Percentiles rank a stretch among this genome's conserved stretches.
Conservation (phyloP, 1,139 yeast genomes). For the Kodamaea derodonti region DNA sequence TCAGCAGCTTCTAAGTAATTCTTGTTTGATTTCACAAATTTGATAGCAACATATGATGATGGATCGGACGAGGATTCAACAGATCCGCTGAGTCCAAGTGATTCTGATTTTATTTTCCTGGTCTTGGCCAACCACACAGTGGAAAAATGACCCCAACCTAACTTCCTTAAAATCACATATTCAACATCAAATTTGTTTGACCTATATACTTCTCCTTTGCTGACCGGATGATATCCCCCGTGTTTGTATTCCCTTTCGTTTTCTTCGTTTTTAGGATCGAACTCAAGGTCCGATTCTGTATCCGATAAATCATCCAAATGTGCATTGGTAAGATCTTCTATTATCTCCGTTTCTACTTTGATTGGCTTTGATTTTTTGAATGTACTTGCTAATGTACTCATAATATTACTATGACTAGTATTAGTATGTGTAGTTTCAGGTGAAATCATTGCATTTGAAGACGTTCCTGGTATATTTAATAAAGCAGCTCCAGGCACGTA, state of each 20-base stretch:
- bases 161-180: slow-evolving; percentile 68
- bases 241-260: slow-evolving; percentile 64
- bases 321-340: background rate
- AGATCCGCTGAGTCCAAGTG: background rate
- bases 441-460: slow-evolving; percentile 2
- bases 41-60: slow-evolving; percentile 67
- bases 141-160: slow-evolving; percentile 91
- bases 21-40: slow-evolving; percentile 73
- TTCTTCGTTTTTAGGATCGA: slow-evolving; percentile 56
- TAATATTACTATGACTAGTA: background rate
- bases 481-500: slow-evolving; percentile 5
- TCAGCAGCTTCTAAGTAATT: slow-evolving; percentile 82
- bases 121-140: slow-evolving; percentile 85
- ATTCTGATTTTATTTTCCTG: slow-evolving; percentile 10
- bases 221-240: slow-evolving; percentile 89
- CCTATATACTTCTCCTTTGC: slow-evolving; percentile 68
- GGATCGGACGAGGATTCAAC: background rate
- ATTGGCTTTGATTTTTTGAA: background rate
- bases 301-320: slow-evolving; percentile 13
- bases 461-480: slow-evolving; percentile 1
- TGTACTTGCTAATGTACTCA: no score
- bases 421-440: background rate
- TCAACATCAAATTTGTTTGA: slow-evolving; percentile 29
- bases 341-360: background rate
- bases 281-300: slow-evolving; percentile 24